A percentile compares a stretch with the other conserved stretches of the same genome.
phyloP scores from a whole-genome alignment of 768 basidiomycete species.

The Termitomyces sp. region DNA sequence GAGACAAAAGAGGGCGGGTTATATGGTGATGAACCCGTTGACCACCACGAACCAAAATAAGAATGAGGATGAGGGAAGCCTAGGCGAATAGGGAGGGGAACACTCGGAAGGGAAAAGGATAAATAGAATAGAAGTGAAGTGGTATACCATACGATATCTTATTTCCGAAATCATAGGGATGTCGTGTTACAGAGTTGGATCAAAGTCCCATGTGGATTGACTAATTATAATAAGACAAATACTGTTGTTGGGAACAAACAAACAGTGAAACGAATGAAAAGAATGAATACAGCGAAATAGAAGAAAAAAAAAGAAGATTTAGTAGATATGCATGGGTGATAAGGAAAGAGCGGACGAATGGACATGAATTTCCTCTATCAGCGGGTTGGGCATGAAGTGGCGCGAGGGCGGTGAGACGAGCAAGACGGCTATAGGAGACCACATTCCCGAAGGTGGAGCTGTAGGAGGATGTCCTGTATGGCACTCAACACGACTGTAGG shows the following conservation, averaged over 20 bases:
- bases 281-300: neutral
- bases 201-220: neutral
- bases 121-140: too few species aligned
- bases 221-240: neutral
- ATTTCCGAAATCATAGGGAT: neutral
- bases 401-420: neutral
- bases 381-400: neutral
- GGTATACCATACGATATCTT: neutral
- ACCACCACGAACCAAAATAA: too few species aligned
- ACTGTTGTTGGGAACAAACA: neutral
- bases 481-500: conserved; percentile 73
- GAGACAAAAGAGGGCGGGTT: too few species aligned
- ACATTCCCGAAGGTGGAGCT: conserved; percentile 83
- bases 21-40: too few species aligned
- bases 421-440: conserved; percentile 56
- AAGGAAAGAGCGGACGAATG: too few species aligned
- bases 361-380: too few species aligned
- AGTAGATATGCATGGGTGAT: neutral
- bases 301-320: neutral
- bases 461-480: conserved; percentile 85
- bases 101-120: too few species aligned
- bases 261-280: neutral
- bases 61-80: too few species aligned
- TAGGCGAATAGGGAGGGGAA: too few species aligned
- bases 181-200: neutral